Evolutionary conservation across 139 green algal species (phyloP).

Genomic region (Picochlorum costavermella): DNA sequence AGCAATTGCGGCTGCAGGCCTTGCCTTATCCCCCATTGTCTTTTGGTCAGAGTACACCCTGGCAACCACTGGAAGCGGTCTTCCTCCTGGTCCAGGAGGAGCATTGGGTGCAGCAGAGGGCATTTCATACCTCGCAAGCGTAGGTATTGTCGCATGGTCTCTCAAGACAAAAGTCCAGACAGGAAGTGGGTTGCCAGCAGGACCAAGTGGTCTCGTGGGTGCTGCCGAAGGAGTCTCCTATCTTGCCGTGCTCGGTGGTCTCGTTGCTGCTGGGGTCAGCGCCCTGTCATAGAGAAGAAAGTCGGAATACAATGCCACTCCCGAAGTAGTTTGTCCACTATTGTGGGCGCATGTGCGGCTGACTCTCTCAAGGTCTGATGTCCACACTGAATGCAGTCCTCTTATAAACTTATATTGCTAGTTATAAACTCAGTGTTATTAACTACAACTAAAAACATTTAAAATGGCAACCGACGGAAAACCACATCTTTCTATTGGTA

Average conservation of each 20-base stretch:
- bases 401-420: not conserved
- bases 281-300: not conserved
- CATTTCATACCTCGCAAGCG: constrained; percentile 37
- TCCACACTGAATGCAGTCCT: not conserved
- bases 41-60: constrained; percentile 48
- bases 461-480: constrained; percentile 11
- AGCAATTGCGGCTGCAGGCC: constrained; percentile 19
- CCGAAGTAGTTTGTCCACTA: not conserved
- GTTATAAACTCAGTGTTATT: not conserved
- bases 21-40: constrained; percentile 37
- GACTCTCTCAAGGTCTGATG: too few species aligned
- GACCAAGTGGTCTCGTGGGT: constrained; percentile 60
- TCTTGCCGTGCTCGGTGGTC: constrained; percentile 18
- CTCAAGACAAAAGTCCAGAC: constrained; percentile 61
- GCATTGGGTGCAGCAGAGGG: constrained; percentile 28
- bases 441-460: not conserved
- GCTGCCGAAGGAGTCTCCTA: constrained; percentile 38
- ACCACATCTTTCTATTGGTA: constrained; percentile 9
- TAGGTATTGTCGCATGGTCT: constrained; percentile 60
- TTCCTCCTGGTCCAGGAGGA: constrained; percentile 48
- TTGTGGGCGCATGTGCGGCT: too few species aligned
- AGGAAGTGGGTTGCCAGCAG: constrained; percentile 59
- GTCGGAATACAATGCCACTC: not conserved
- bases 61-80: constrained; percentile 54
- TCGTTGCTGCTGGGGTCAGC: not conserved